A percentile compares a stretch with the other conserved stretches of the same genome.
Evolutionary conservation across 176 grass and related monocot genomes (phyloP).

Genomic region (Luzula sylvatica): DNA sequence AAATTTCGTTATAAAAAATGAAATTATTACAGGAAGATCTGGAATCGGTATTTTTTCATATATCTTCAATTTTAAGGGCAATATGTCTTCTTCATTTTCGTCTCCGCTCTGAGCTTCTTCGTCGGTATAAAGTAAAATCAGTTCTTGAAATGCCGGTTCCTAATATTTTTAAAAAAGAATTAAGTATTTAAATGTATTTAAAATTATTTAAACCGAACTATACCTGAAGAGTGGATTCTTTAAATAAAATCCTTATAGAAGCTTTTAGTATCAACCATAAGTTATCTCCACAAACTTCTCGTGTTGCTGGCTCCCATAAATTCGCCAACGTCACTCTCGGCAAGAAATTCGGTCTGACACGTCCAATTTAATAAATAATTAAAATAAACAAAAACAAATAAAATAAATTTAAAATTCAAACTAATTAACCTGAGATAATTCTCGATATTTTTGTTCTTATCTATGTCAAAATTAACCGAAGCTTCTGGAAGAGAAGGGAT

Average conservation of each 20-base stretch:
- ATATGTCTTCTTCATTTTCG: slow-evolving; percentile 24
- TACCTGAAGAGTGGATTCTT: slow-evolving; percentile 80
- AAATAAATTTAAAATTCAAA: slow-evolving; percentile 3
- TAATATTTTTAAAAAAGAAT: slow-evolving; percentile 28
- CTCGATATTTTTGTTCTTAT: slow-evolving; percentile 40
- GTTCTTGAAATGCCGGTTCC: slow-evolving; percentile 93
- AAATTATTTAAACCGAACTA: slow-evolving; percentile 7
- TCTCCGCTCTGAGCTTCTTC: slow-evolving; percentile 44
- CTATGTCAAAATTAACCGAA: slow-evolving; percentile 33
- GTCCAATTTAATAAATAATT: background rate
- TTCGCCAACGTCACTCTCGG: slow-evolving; percentile 89
- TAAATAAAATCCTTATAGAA: slow-evolving; percentile 62
- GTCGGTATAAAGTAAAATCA: slow-evolving; percentile 84
- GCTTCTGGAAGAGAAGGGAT: slow-evolving; percentile 67
- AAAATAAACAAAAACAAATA: background rate
- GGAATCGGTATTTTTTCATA: slow-evolving; percentile 92
- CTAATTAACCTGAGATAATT: slow-evolving; percentile 60
- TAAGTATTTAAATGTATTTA: slow-evolving; percentile 1
- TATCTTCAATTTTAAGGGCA: slow-evolving; percentile 80
- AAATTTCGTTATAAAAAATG: background rate
- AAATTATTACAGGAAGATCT: slow-evolving; percentile 49
- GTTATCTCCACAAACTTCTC: slow-evolving; percentile 61
- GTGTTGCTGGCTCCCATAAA: slow-evolving; percentile 89
- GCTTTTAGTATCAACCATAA: slow-evolving; percentile 71
- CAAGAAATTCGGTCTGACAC: slow-evolving; percentile 67